These are phyloP conservation scores for Ophiobolus disseminans DNA, from an alignment of 2,329 filamentous ascomycete species.

Conservation along the genomic window DNA sequence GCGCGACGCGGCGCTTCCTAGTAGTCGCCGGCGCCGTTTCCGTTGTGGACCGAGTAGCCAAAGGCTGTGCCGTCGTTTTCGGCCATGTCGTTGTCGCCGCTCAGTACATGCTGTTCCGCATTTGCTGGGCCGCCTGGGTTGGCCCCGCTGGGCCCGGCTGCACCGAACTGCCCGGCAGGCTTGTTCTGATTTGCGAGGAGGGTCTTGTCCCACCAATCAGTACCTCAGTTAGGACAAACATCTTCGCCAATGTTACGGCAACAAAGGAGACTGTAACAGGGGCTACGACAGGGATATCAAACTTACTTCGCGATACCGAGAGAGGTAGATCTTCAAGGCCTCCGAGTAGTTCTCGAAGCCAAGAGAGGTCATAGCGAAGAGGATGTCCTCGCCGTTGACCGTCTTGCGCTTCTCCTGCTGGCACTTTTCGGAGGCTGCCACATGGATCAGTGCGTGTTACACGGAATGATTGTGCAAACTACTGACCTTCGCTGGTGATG, in stretches of 20 bases:
- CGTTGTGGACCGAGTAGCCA: conserved; percentile 52
- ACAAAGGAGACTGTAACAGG: conserved; percentile 44
- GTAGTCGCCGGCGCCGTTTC: conserved; percentile 49
- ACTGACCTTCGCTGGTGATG: conserved; percentile 96
- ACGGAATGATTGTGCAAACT: not conserved
- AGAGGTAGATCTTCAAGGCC: conserved; percentile 96
- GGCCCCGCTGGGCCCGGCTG: conserved; percentile 44
- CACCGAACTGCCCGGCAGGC: conserved; percentile 51
- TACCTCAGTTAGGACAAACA: conserved; percentile 58
- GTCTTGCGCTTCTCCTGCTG: conserved; percentile 99
- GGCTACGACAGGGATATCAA: conserved; percentile 31
- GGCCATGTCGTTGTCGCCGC: conserved; percentile 52
- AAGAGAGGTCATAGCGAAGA: conserved; percentile 98
- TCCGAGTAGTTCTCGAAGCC: conserved; percentile 99
- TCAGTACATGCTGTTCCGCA: conserved; percentile 52
- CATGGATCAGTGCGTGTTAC: not conserved
- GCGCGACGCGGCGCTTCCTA: conserved; percentile 36
- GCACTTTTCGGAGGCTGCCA: conserved; percentile 92
- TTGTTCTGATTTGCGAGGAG: conserved; percentile 76
- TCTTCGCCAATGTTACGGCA: conserved; percentile 49
- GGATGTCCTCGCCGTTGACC: conserved; percentile 96
- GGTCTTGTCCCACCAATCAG: conserved; percentile 69
- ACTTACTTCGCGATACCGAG: conserved; percentile 96
- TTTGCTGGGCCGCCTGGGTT: conserved; percentile 47
- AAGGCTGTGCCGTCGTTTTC: conserved; percentile 52